Evolutionary conservation across 257 asterid species (phyloP).

Genomic region (Primulina tabacum): DNA sequence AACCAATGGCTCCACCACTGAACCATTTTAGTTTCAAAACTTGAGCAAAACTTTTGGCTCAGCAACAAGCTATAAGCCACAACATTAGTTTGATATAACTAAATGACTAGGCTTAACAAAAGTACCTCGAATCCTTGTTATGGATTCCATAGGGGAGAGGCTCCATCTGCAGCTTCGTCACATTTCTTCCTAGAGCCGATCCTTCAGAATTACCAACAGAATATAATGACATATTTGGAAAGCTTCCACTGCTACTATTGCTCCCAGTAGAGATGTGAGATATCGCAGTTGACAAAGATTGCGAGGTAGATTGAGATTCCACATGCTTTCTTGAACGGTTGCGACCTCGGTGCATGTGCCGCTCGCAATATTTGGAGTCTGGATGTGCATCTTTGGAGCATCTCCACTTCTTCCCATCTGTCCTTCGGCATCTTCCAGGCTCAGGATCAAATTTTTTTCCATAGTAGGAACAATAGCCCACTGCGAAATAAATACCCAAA

Average conservation of each 20-base stretch:
- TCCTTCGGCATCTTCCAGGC: constrained; percentile 98
- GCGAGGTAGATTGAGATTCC: constrained; percentile 91
- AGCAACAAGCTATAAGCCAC: background rate
- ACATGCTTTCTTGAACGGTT: constrained; percentile 99
- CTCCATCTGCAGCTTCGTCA: constrained; percentile 76
- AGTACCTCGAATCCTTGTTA: constrained; percentile 74
- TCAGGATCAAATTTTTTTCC: constrained; percentile 94
- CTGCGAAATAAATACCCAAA: constrained; percentile 38
- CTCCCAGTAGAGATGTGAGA: constrained; percentile 59
- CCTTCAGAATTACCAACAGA: constrained; percentile 56
- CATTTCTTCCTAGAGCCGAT: constrained; percentile 57
- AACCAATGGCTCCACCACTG: background rate
- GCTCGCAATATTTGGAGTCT: constrained; percentile 98
- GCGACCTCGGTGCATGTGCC: constrained; percentile 99
- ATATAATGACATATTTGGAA: constrained; percentile 57
- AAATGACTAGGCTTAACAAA: constrained; percentile 18
- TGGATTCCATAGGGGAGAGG: constrained; percentile 56
- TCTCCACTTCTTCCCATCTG: constrained; percentile 99
- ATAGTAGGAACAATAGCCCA: constrained; percentile 86
- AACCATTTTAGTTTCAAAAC: background rate
- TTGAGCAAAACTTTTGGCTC: background rate
- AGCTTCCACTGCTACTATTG: constrained; percentile 53
- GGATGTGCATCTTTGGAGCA: constrained; percentile 96
- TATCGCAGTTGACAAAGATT: constrained; percentile 62
- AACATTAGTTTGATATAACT: constrained; percentile 1